phyloP scores from a whole-genome alignment of 108 stramenopile genomes.

The Cylindrotheca fusiformis region DNA sequence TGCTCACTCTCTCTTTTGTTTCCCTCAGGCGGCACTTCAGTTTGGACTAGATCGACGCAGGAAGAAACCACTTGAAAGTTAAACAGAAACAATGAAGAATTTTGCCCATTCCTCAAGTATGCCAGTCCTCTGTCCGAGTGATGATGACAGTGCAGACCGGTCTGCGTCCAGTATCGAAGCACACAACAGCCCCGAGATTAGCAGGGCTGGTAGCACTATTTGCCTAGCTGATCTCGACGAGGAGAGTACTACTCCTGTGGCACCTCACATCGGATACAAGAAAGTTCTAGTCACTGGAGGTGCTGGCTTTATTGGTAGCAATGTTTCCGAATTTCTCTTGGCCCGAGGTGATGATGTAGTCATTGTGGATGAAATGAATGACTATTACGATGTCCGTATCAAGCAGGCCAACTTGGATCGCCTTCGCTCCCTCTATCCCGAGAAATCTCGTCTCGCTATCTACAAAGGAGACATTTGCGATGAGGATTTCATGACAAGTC shows the following conservation, averaged over 20 bases:
- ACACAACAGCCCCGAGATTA: neutral
- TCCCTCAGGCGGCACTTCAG: conserved; percentile 5
- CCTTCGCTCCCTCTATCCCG: conserved; percentile 44
- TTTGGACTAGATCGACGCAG: neutral
- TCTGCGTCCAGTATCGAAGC: conserved; percentile 8
- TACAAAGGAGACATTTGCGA: conserved; percentile 94
- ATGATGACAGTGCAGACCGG: conserved; percentile 29
- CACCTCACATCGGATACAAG: conserved; percentile 78
- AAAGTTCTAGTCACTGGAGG: conserved; percentile 97
- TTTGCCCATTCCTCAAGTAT: conserved; percentile 26
- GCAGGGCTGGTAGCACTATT: conserved; percentile 21
- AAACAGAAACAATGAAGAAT: too few relatives aligned
- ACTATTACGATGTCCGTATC: conserved; percentile 93
- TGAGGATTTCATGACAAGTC: conserved; percentile 66
- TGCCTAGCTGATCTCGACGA: conserved; percentile 9
- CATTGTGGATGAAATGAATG: conserved; percentile 98
- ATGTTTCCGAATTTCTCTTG: conserved; percentile 79
- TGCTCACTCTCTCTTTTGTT: neutral
- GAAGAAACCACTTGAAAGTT: neutral
- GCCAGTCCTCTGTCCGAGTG: conserved; percentile 31
- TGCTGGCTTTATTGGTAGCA: conserved; percentile 95
- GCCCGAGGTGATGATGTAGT: conserved; percentile 93
- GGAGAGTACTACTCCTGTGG: conserved; percentile 27
- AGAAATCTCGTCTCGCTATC: conserved; percentile 46
- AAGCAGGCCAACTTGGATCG: conserved; percentile 87